Evolutionary conservation across 140 eudicot species (phyloP).

Genomic region (Cichorium intybus): DNA sequence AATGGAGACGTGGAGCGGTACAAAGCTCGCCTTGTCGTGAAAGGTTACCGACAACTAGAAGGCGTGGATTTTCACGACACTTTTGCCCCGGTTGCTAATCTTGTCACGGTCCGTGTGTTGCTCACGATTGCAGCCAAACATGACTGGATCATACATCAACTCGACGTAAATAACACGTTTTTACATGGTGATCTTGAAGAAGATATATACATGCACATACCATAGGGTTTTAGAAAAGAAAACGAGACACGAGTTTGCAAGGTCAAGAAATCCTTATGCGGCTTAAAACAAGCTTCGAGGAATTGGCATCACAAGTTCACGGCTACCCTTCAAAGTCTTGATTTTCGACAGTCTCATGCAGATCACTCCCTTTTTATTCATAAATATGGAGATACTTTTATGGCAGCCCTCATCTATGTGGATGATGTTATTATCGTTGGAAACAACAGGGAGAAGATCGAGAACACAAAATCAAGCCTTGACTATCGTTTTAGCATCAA

Average conservation of each 20-base stretch:
- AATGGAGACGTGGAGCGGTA: too few species aligned
- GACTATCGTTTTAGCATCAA: not conserved
- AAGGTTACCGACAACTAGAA: too few species aligned
- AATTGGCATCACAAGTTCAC: not conserved
- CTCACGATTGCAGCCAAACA: too few species aligned
- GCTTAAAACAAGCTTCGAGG: conserved; percentile 7
- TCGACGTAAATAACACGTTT: not conserved
- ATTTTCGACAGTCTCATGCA: not conserved
- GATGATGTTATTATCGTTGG: conserved; percentile 8
- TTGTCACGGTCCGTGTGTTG: too few species aligned
- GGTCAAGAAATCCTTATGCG: not conserved
- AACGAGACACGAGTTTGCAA: conserved; percentile 6
- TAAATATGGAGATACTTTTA: not conserved
- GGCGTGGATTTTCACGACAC: too few species aligned
- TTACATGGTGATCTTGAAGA: not conserved
- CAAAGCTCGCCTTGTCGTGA: too few species aligned
- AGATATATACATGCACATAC: conserved; percentile 1
- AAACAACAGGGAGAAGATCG: not conserved
- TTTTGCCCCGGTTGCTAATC: too few species aligned
- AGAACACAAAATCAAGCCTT: not conserved
- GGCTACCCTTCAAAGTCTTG: not conserved
- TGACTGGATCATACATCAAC: too few species aligned
- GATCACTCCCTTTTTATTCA: not conserved
- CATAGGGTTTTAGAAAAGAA: not conserved
- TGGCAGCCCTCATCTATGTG: not conserved